Base-by-base conservation (phyloP, 1,284 basidiomycete species). In the Leccinum subrobustum region DNA sequence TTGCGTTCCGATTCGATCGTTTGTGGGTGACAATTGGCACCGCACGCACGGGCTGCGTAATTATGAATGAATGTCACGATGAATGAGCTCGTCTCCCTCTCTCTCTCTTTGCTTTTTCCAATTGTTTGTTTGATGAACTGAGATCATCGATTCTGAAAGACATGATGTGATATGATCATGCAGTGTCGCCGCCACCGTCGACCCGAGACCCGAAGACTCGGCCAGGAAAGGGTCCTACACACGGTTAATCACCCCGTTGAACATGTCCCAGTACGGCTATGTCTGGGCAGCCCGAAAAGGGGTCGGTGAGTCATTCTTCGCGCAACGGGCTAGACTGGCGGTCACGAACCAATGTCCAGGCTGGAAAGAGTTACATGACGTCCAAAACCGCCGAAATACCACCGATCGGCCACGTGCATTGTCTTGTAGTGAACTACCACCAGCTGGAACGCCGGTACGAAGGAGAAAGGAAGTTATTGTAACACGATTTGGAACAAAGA, bases 361-460 rank as follows among this genome's bases (percentile, higher is more conserved):
- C 23, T 48, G 18, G 18, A 20, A 56, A 47, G 33, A 44, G 42
- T 18, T 52, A 58, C 56, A 44, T 44, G 27, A 55, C 52, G 20
- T 20, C 42, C 42, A 44, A 60, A 56, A 51, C 44, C 51, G 60
- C 57, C 61, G 59, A 57, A 66, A 69, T 66, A 54, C 62, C 14
- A 59, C 68, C 71, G 70, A 60, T 44, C 42, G 35, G 50, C 33
- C 59, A 61, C 64, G 33, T 60, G 60, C 56, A 23, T 20, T 53
- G 59, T 50, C 44, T 16, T 59, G 56, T 23, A 25, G 51, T 58
- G 54, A 53, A n/a, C 47, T 52, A 50, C 42, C 18, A 20, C 18
- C 18, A 20, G 42, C 18, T 20, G 42, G 42, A 44, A 20, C 42
- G 18, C 29, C 7, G 29, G 52, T 14, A 53, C 6, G 11, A 14